phyloP scores from a whole-genome alignment of 2,329 filamentous ascomycete genomes.

The Cyphellophora attinorum region DNA sequence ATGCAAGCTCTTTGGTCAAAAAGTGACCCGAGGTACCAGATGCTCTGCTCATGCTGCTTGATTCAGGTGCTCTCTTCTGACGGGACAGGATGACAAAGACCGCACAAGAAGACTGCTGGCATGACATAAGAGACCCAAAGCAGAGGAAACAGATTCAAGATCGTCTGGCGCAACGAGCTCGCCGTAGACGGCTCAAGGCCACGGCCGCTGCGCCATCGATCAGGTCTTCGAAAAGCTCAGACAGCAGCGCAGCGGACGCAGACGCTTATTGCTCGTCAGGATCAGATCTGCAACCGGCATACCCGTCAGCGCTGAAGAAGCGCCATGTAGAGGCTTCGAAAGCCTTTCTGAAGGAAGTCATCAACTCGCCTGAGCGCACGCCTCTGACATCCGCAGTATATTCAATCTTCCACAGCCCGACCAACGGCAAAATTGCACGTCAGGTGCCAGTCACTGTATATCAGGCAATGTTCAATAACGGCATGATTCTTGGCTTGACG shows the following conservation, averaged over 20 bases:
- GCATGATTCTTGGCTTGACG: slow-evolving; percentile 7
- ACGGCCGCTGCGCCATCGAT: no score
- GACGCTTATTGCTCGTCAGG: not conserved
- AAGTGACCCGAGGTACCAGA: no score
- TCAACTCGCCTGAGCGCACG: not conserved
- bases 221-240: not conserved
- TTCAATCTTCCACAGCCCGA: not conserved
- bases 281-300: not conserved
- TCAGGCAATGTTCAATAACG: slow-evolving; percentile 7
- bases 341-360: not conserved
- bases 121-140: slow-evolving; percentile 24
- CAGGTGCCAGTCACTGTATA: slow-evolving; percentile 3
- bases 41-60: no score
- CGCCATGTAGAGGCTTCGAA: not conserved
- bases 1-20: no score
- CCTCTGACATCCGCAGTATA: not conserved
- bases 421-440: not conserved
- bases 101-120: slow-evolving; percentile 25
- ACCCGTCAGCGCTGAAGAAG: not conserved
- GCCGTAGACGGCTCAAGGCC: no score
- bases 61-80: no score
- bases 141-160: slow-evolving; percentile 32
- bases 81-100: no score
- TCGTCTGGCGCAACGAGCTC: slow-evolving; percentile 28
- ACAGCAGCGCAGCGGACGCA: not conserved